A percentile compares a stretch with the other conserved stretches of the same genome.
phyloP scores from a whole-genome alignment of 768 basidiomycete species.

The Dictyophora rubrovolvata region DNA sequence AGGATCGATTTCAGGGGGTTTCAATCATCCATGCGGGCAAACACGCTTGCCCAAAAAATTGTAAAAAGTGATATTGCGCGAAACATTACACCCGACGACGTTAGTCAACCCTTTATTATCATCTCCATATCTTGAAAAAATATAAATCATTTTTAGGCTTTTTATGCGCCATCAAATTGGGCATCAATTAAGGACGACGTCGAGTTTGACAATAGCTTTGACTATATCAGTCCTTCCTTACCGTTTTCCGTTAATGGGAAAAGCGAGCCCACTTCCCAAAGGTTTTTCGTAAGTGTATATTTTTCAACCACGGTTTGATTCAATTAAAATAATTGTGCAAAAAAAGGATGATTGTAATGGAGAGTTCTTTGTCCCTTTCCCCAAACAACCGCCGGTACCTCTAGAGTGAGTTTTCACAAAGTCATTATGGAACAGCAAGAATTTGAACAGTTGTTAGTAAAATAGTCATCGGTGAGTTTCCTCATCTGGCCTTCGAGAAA shows the following conservation, averaged over 20 bases:
- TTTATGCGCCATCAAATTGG: constrained; percentile 12
- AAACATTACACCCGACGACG: constrained; percentile 14
- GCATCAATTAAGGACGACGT: constrained; percentile 38
- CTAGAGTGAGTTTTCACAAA: constrained; percentile 22
- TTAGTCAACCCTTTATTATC: background rate
- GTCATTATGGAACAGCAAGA: background rate
- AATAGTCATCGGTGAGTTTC: background rate
- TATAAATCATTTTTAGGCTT: background rate
- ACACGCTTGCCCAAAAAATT: constrained; percentile 50
- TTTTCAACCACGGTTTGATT: background rate
- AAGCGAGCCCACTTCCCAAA: constrained; percentile 35
- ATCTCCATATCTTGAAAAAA: background rate
- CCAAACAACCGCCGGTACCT: constrained; percentile 36
- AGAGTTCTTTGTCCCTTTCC: constrained; percentile 25
- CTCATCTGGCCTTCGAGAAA: background rate
- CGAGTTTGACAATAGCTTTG: constrained; percentile 26
- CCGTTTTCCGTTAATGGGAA: constrained; percentile 35
- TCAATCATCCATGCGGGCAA: constrained; percentile 42
- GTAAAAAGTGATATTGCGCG: constrained; percentile 40
- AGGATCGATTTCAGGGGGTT: constrained; percentile 34
- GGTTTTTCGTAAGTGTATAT: constrained; percentile 32
- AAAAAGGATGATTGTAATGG: constrained; percentile 24
- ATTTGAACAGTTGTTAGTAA: background rate
- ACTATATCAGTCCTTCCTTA: constrained; percentile 36
- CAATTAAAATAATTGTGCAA: background rate